Percentiles rank a stretch among this genome's conserved stretches.
These are phyloP conservation scores for Fagopyrum homotropicum DNA, from an alignment of 148 eudicot genomes.

Conservation along the genomic window DNA sequence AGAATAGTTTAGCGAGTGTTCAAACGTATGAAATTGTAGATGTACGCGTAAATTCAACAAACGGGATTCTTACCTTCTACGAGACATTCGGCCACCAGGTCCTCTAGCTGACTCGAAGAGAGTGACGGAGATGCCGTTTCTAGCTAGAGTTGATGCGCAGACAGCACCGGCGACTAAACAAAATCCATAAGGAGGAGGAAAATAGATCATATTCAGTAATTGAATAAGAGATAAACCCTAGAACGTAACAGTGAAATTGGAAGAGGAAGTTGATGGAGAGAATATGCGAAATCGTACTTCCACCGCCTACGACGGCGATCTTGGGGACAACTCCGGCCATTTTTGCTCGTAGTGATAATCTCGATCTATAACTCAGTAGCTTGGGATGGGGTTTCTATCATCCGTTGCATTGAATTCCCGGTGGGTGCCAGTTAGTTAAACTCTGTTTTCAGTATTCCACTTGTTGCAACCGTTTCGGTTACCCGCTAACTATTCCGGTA, in stretches of 20 bases:
- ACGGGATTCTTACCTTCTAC: constrained; percentile 45
- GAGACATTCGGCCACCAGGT: constrained; percentile 98
- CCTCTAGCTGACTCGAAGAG: constrained; percentile 84
- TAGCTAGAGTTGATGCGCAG: constrained; percentile 82
- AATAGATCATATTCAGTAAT: not conserved
- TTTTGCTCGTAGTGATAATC: not conserved
- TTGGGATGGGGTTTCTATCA: not conserved
- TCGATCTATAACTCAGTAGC: not conserved
- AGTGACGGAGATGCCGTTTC: constrained; percentile 71
- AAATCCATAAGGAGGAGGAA: not conserved
- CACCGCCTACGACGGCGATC: constrained; percentile 81
- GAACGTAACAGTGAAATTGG: not conserved
- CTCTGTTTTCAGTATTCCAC: not conserved
- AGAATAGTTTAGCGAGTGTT: not conserved
- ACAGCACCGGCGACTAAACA: constrained; percentile 84
- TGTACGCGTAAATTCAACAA: not conserved
- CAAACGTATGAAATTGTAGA: not conserved
- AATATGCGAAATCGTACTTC: constrained; percentile 44
- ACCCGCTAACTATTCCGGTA: no score
- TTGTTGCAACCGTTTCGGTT: no score
- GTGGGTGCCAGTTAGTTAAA: not conserved
- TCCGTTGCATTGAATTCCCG: not conserved
- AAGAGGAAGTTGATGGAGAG: constrained; percentile 2
- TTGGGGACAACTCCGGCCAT: constrained; percentile 52
- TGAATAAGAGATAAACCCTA: not conserved